Evolutionary conservation across 257 asterid species (phyloP).

Genomic region (Solanum gandarillasii): DNA sequence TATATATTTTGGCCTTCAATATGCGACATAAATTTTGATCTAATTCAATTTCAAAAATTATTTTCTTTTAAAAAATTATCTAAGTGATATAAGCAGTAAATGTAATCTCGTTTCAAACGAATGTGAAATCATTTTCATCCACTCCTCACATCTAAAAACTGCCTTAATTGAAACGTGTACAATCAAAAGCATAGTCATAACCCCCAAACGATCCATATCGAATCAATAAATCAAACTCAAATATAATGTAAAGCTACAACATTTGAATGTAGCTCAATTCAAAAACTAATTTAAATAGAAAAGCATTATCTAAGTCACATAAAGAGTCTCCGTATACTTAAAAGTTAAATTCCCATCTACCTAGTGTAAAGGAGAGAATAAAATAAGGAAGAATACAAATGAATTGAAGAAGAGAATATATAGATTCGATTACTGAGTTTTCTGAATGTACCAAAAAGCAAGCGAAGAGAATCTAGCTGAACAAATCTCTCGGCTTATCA

Average conservation of each 20-base stretch:
- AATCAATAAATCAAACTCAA: background rate
- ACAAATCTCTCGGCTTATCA: background rate
- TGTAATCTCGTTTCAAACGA: background rate
- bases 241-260: background rate
- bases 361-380: background rate
- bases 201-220: background rate
- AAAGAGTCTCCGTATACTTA: rapidly evolving
- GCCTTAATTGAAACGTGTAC: background rate
- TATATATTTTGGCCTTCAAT: background rate
- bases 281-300: no score
- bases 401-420: background rate
- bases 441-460: background rate
- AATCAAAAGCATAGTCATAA: background rate
- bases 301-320: background rate
- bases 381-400: background rate
- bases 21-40: background rate
- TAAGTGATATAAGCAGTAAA: no score
- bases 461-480: background rate
- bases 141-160: background rate
- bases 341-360: background rate
- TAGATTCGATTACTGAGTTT: background rate
- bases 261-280: no score
- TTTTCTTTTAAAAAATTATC: rapidly evolving
- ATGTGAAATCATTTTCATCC: background rate
- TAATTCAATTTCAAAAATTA: background rate